phyloP scores from a whole-genome alignment of 2,329 filamentous ascomycete species.

The Metarhizium rileyi region DNA sequence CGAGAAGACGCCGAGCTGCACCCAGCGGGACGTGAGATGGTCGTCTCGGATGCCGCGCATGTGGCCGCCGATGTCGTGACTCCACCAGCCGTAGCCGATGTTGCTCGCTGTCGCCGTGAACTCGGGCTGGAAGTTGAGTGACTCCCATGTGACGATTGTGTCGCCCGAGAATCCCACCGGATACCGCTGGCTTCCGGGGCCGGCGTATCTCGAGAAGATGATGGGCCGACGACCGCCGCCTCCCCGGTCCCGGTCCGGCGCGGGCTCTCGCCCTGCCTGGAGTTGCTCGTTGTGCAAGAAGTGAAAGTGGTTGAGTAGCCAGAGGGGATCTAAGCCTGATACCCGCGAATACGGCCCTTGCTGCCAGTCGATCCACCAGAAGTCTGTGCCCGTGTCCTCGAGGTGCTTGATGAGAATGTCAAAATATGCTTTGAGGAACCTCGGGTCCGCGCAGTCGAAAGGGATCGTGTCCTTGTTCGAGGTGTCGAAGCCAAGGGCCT shows the following conservation, averaged over 20 bases:
- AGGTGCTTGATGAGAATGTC: constrained; percentile 45
- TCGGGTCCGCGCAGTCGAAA: constrained; percentile 44
- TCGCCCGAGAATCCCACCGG: constrained; percentile 58
- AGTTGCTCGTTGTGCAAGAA: constrained; percentile 40
- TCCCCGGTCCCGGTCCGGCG: too few species aligned
- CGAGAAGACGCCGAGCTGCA: constrained; percentile 51
- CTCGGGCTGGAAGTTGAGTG: constrained; percentile 53
- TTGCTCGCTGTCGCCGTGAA: constrained; percentile 58
- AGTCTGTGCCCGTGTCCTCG: constrained; percentile 48
- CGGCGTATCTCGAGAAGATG: constrained; percentile 52
- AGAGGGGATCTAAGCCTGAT: constrained; percentile 50
- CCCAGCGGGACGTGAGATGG: constrained; percentile 49
- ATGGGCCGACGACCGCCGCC: constrained; percentile 26
- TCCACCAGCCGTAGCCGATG: constrained; percentile 61
- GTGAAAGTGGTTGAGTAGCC: constrained; percentile 57
- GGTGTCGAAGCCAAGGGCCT: constrained; percentile 40
- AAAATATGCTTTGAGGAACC: constrained; percentile 49
- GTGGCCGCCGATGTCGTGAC: constrained; percentile 59
- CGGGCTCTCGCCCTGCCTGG: constrained; percentile 21
- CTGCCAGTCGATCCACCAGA: constrained; percentile 63
- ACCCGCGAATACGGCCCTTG: constrained; percentile 46
- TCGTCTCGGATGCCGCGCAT: constrained; percentile 45
- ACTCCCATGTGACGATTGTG: constrained; percentile 48
- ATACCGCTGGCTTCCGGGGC: constrained; percentile 53
- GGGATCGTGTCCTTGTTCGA: constrained; percentile 37